phyloP scores from a whole-genome alignment of 495 filamentous ascomycete genomes.

The Aspergillus baeticus region DNA sequence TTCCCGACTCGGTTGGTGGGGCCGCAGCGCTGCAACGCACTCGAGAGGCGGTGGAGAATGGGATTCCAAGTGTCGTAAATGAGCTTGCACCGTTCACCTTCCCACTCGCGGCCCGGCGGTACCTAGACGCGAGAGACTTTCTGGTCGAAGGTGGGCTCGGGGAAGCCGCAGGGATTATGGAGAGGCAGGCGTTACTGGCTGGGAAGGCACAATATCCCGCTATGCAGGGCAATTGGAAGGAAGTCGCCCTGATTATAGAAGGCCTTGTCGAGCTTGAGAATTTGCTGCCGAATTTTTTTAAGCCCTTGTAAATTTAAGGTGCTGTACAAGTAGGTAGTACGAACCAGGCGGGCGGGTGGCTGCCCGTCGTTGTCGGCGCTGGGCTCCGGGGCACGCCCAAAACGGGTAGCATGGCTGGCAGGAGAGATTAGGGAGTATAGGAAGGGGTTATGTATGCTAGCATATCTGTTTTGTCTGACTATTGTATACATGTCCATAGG shows the following conservation, averaged over 20 bases:
- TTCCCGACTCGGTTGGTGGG: background rate
- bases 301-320: too few species aligned
- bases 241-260: background rate
- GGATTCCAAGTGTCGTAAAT: background rate
- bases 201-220: constrained; percentile 1
- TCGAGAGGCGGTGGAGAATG: background rate
- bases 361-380: too few species aligned
- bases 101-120: background rate
- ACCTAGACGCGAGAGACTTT: constrained; percentile 2
- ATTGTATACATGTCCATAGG: too few species aligned
- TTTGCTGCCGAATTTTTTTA: too few species aligned
- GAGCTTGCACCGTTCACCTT: background rate
- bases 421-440: too few species aligned
- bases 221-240: background rate
- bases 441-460: too few species aligned
- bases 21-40: background rate
- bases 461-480: too few species aligned
- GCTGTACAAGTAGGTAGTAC: too few species aligned
- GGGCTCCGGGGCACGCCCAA: too few species aligned
- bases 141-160: background rate
- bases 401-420: too few species aligned
- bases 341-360: too few species aligned
- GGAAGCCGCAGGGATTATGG: background rate
- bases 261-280: too few species aligned
- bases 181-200: background rate